phyloP scores from a whole-genome alignment of 2,329 filamentous ascomycete species.

The Phoma sp. region DNA sequence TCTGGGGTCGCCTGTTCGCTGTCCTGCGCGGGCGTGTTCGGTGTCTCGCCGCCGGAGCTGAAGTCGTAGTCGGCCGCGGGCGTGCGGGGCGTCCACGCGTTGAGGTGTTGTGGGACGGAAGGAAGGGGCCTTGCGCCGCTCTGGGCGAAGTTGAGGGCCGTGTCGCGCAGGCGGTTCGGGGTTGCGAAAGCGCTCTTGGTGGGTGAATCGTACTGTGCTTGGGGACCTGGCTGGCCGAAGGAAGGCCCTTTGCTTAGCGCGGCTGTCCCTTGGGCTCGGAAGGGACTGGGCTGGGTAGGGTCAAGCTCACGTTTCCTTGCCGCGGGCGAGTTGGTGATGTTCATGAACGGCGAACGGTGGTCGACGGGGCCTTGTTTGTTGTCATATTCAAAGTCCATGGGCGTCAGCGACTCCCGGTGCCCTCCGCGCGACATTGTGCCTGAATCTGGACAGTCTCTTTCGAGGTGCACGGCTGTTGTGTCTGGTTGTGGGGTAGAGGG shows the following conservation, averaged over 20 bases:
- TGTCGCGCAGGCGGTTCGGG: slow-evolving; percentile 55
- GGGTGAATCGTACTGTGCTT: slow-evolving; percentile 54
- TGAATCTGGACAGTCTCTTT: not conserved
- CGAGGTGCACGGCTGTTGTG: not conserved
- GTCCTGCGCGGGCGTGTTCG: slow-evolving; percentile 54
- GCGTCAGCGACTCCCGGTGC: slow-evolving; percentile 52
- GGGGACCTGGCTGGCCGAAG: slow-evolving; percentile 33
- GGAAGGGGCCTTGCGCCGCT: slow-evolving; percentile 50
- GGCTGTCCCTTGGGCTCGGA: slow-evolving; percentile 17
- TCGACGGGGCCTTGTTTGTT: slow-evolving; percentile 57
- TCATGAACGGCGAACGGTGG: slow-evolving; percentile 57
- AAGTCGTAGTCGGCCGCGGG: slow-evolving; percentile 50
- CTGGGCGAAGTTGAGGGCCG: slow-evolving; percentile 57
- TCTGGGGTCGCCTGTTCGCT: slow-evolving; percentile 54
- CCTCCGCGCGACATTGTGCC: slow-evolving; percentile 33
- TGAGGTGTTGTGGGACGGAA: slow-evolving; percentile 40
- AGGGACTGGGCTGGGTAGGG: slow-evolving; percentile 6
- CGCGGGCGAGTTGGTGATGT: slow-evolving; percentile 36
- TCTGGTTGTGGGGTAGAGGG: slow-evolving; percentile 14
- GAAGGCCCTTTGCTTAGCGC: slow-evolving; percentile 8
- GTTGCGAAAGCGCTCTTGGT: slow-evolving; percentile 54
- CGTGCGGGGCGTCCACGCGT: slow-evolving; percentile 46
- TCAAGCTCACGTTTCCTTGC: slow-evolving; percentile 50
- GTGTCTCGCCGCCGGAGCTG: slow-evolving; percentile 59
- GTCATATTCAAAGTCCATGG: slow-evolving; percentile 64